Conservation (phyloP, 805 yeast species). For the Ogataea glucozyma region DNA sequence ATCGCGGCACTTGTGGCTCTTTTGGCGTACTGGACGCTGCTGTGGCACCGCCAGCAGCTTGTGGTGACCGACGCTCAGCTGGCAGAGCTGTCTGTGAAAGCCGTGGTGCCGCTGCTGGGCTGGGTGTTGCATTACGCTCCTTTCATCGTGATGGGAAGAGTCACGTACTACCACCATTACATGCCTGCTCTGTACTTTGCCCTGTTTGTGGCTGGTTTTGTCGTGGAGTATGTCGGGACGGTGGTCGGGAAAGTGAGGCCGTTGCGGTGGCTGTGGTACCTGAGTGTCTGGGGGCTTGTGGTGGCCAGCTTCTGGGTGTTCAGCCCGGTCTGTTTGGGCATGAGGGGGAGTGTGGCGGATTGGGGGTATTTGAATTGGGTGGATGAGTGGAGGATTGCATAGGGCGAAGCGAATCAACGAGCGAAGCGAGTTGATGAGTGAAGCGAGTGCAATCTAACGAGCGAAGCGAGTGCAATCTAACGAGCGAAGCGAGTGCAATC, state of each 20-base stretch:
- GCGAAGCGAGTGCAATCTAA: too few relatives aligned
- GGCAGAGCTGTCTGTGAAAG: constrained; percentile 53
- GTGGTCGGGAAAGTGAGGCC: too few relatives aligned
- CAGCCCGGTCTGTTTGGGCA: constrained; percentile 65
- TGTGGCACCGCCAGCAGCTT: constrained; percentile 73
- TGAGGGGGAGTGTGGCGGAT: constrained; percentile 48
- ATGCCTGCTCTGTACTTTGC: constrained; percentile 83
- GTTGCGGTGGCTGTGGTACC: too few relatives aligned
- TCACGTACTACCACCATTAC: constrained; percentile 83
- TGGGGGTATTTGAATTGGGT: constrained; percentile 51
- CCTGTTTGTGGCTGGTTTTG: constrained; percentile 54
- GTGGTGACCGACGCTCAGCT: constrained; percentile 34
- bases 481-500: too few relatives aligned
- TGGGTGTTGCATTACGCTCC: constrained; percentile 81
- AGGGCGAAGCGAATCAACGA: too few relatives aligned
- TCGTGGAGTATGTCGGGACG: constrained; percentile 44
- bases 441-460: too few relatives aligned
- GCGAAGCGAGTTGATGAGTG: too few relatives aligned
- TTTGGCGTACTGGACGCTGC: constrained; percentile 38
- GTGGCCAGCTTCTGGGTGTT: constrained; percentile 59
- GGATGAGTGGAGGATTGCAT: constrained; percentile 17
- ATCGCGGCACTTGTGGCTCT: constrained; percentile 45
- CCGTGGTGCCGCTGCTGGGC: constrained; percentile 75
- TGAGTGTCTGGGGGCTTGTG: constrained; percentile 42
- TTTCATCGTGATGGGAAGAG: constrained; percentile 80